Evolutionary conservation across 169 alveolate genomes (phyloP), one percentile per base, ranked within the genome.

Genomic region (Ichthyophthirius multifiliis): DNA sequence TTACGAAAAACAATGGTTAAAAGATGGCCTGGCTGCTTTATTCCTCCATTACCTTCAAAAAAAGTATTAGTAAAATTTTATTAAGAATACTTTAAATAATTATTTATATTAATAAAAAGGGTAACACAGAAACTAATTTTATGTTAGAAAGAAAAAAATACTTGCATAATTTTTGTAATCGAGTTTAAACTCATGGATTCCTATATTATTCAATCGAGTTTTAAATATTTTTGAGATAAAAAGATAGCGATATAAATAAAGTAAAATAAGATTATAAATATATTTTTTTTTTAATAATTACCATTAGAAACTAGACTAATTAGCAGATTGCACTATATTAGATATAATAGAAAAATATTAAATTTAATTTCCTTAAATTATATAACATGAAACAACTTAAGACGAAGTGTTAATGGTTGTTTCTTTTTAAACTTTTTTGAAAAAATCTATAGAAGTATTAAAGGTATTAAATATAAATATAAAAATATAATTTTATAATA

Each of bases 1-100:
- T 74, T 89, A 27, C 75, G 90, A 67, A 55, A 80, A 39, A 71
- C 73, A 37, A 76, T 89, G 63, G 23, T 65, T 3, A 65, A 85
- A 63, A 85, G 87, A 78, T 89, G 94, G 92, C 90, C 91, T 47
- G 94, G 92, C 13, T 82, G 90, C 43, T 83, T 75, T 73, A 77
- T 89, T 43, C 94, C 94, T 23, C 78, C 80, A 37, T 82, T 89
- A 46, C 92, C 94, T 55, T 76, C 90, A 2, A 89, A 89, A 81
- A 74, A 78, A 83, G 78, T 76, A 65, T 47, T 86, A 0, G 86
- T 81, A 81, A 67, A 5, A 30, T 4, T 34, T 65, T 34, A 27
- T 34, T 32, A 1, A 65, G 35, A 65, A 35, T 34, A 31, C n/a
- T 31, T 34, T n/a, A 16, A 47, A 63, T 41, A 18, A 16, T 16